Base-by-base conservation (phyloP, 148 eudicot genomes). In the Rhododendron vialii region DNA sequence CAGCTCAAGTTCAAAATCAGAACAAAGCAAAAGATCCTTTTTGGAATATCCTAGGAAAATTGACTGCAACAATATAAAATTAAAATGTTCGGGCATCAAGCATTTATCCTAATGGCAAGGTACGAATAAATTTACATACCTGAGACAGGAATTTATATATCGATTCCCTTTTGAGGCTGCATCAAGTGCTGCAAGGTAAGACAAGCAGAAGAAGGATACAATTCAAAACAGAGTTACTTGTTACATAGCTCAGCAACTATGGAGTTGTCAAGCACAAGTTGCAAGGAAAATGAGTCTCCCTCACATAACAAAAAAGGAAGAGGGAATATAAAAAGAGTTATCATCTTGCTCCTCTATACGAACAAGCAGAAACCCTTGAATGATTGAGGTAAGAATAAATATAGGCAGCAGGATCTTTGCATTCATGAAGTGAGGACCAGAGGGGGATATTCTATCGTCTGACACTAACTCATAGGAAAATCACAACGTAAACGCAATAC, bases 101-200 rank as follows among this genome's bases (percentile, higher is more conserved):
- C 24, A 30, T 26, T 28, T 80, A 79, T 47, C 81, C 26, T 24
- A 80, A n/a, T 50, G 75, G 67, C 55, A 48, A 78, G 80, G 79
- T 82, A 12, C n/a, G 30, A 65, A 53, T 77, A 35, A 55, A 77
- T 30, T 35, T 36, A 83, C 47, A 81, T 91, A 96, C 99, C 98
- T 94, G 84, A 94, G 92, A 88, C 99, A 96, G 69, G 99, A 96
- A 82, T 94, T 95, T 88, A 96, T 96, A 84, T 92, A 95, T 20
- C 93, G 93, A 86, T 96, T 96, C 81, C 99, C 99, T 90, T 94
- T 93, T 43, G 99, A 89, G 26, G 98, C 92, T 81, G 99, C 93
- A 88, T 95, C 98, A 88, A 96, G 95, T 82, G 93, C 99, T 96
- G 93, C 89, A 90, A 81, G n/a, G 38, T 50, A 47, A 86, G 35